Conservation (phyloP, 163 green algal species). For the Trebouxiophyceae sp. region DNA sequence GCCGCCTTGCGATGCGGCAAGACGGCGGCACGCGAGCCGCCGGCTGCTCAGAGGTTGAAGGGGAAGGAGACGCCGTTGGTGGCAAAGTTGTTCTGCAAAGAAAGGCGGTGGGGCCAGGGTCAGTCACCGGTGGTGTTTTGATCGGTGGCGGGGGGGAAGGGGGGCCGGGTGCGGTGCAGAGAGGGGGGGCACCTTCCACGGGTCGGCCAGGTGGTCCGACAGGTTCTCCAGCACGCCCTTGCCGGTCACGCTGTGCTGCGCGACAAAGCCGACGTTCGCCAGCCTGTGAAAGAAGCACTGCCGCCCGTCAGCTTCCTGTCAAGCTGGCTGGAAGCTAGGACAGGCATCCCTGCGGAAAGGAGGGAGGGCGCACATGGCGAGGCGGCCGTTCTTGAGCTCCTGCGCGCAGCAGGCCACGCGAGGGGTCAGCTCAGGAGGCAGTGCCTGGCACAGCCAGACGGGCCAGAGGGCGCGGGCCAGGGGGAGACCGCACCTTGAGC, state of each 20-base stretch:
- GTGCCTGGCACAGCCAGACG: conserved; percentile 61
- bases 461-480: conserved; percentile 27
- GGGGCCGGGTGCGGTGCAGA: too few relatives aligned
- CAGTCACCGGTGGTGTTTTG: conserved; percentile 59
- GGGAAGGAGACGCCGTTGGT: conserved; percentile 70
- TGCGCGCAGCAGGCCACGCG: not conserved
- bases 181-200: conserved; percentile 41
- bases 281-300: too few relatives aligned
- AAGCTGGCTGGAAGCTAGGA: too few relatives aligned
- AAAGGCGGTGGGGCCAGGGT: not conserved
- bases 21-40: too few relatives aligned
- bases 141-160: too few relatives aligned
- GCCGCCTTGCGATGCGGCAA: too few relatives aligned
- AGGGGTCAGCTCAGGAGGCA: not conserved
- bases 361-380: conserved; percentile 20
- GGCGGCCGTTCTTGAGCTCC: conserved; percentile 91
- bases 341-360: too few relatives aligned
- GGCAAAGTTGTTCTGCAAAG: conserved; percentile 17
- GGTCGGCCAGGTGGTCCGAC: conserved; percentile 63
- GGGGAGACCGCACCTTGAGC: conserved; percentile 53
- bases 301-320: too few relatives aligned
- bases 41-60: not conserved
- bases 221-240: conserved; percentile 58
- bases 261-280: conserved; percentile 59
- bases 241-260: conserved; percentile 75